These are phyloP conservation scores for carrot (Daucus carota) DNA, from an alignment of 129 eudicot genomes.

Conservation along the genomic window DNA sequence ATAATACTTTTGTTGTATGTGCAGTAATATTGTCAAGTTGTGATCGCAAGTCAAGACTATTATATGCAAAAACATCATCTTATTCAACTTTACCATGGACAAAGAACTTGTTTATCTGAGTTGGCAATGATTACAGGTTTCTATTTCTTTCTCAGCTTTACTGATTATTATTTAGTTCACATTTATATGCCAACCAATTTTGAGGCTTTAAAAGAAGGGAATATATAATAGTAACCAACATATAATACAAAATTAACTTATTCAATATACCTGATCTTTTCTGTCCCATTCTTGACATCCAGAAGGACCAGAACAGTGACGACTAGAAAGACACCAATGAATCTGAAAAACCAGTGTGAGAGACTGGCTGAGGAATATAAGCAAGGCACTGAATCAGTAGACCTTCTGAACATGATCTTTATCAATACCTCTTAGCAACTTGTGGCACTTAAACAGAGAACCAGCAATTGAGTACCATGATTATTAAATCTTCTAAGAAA, in stretches of 20 bases:
- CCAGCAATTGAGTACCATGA: neutral
- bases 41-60: too few species aligned
- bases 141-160: neutral
- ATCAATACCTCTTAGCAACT: neutral
- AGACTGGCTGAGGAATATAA: neutral
- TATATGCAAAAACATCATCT: too few species aligned
- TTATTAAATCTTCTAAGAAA: neutral
- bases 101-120: neutral
- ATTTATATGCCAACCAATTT: neutral
- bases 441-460: neutral
- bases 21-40: too few species aligned
- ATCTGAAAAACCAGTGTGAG: neutral
- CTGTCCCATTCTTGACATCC: neutral
- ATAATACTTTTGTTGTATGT: too few species aligned
- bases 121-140: neutral
- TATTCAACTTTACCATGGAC: neutral
- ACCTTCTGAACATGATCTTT: neutral
- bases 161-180: neutral
- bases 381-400: neutral
- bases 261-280: neutral
- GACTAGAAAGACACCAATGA: neutral
- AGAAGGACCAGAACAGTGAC: too few species aligned
- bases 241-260: neutral
- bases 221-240: neutral
- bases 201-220: neutral